Conservation (phyloP, 2,329 filamentous ascomycete genomes). For the Penicillium janthinellum region DNA sequence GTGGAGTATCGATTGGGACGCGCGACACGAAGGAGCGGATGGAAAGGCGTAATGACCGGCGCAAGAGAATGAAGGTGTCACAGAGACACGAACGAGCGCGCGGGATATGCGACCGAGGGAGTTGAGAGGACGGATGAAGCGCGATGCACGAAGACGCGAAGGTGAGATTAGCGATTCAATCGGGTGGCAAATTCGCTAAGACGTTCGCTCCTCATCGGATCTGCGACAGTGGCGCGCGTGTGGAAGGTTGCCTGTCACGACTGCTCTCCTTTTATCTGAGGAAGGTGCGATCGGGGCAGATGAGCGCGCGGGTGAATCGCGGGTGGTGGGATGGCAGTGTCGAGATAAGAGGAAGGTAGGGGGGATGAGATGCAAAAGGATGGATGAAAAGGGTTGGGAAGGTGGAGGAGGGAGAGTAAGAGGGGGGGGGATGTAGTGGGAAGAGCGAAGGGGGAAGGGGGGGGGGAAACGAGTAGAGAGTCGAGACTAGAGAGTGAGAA, state of each 20-base stretch:
- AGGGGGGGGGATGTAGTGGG: conserved; percentile 26
- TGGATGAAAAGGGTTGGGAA: conserved; percentile 12
- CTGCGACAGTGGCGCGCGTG: conserved; percentile 22
- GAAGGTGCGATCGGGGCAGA: conserved; percentile 12
- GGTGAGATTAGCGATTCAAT: conserved; percentile 24
- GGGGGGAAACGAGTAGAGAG: conserved; percentile 25
- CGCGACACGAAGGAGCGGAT: conserved; percentile 20
- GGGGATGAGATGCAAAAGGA: conserved; percentile 16
- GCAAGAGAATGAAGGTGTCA: conserved; percentile 4
- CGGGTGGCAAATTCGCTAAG: conserved; percentile 13
- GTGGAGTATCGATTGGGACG: conserved; percentile 5
- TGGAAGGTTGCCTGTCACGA: neutral
- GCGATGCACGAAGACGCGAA: conserved; percentile 13
- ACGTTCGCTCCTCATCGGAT: conserved; percentile 27
- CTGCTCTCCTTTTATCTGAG: conserved; percentile 5
- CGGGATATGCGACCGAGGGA: conserved; percentile 15
- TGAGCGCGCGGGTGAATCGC: conserved; percentile 12
- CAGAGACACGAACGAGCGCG: conserved; percentile 11
- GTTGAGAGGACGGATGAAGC: conserved; percentile 4
- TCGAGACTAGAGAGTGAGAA: conserved; percentile 23
- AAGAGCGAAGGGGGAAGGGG: conserved; percentile 27
- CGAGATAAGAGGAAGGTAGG: conserved; percentile 9
- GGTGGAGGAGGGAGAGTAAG: conserved; percentile 25
- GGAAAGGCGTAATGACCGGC: neutral
- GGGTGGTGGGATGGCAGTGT: neutral